phyloP scores from a whole-genome alignment of 2,329 filamentous ascomycete genomes.

The Apiospora kogelbergensis region DNA sequence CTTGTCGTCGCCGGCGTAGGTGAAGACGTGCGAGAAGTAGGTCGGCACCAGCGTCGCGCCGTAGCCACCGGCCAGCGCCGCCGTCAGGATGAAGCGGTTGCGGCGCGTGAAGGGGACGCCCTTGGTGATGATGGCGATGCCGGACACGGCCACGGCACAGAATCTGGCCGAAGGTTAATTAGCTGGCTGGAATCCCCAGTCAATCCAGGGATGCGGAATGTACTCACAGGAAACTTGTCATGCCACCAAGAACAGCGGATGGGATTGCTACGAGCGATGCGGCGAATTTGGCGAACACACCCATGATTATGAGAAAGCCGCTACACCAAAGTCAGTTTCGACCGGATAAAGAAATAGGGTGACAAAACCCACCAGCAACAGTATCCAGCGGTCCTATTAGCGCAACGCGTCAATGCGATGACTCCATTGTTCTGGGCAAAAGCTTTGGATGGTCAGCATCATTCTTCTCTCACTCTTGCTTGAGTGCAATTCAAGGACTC shows the following conservation, averaged over 20 bases:
- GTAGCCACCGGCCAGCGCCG: slow-evolving; percentile 71
- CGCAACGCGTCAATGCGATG: slow-evolving; percentile 78
- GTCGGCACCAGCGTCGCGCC: slow-evolving; percentile 65
- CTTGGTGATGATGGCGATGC: slow-evolving; percentile 72
- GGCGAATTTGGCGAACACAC: slow-evolving; percentile 80
- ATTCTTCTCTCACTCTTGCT: not conserved
- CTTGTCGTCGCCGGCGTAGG: slow-evolving; percentile 67
- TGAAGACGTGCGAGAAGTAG: slow-evolving; percentile 73
- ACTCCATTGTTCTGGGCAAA: slow-evolving; percentile 87
- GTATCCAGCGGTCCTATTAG: slow-evolving; percentile 78
- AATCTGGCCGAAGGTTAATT: not conserved
- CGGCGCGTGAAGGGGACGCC: slow-evolving; percentile 73
- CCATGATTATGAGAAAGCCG: slow-evolving; percentile 77
- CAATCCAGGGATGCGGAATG: not conserved
- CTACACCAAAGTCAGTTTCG: slow-evolving; percentile 27
- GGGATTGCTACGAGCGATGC: slow-evolving; percentile 78
- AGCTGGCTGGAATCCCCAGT: no score
- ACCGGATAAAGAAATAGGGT: no score
- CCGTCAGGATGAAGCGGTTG: slow-evolving; percentile 79
- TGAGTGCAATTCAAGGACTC: not conserved
- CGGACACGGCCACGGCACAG: slow-evolving; percentile 65
- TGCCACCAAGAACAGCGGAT: slow-evolving; percentile 62
- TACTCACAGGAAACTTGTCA: slow-evolving; percentile 73
- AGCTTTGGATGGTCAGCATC: not conserved
- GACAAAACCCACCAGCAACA: slow-evolving; percentile 56